Base-by-base conservation (phyloP, 139 green algal genomes). In the Yamagishiella unicocca region DNA sequence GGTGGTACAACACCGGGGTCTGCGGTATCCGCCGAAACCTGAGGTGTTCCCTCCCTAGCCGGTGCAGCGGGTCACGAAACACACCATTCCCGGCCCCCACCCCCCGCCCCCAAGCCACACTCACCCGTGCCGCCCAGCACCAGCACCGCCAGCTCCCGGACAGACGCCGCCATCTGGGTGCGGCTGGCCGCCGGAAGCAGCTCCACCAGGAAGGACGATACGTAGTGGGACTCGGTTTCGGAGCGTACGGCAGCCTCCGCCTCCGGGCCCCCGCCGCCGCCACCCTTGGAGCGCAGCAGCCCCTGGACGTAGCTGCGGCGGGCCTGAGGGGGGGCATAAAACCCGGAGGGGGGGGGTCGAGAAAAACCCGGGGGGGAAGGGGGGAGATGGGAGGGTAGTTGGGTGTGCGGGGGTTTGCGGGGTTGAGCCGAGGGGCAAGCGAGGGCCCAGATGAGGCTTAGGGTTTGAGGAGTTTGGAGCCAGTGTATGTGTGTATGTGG, bases 101-200 rank as follows among this genome's bases (percentile, higher is more conserved):
- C 38, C 37, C 37, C 38, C 40, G 7, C 70, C 24, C 40, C 22
- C 70, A 4, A 4, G 4, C 62, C 68, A 35, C 35, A 22, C 37
- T 12, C 85, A 70, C 85, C 87, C 12, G 68, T 87, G 38, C 67
- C 68, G 24, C 87, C 87, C 54, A 90, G 87, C 54, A 90, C 78
- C 27, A 72, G 50, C 55, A 83, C 64, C 54, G 87, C 87, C 14
- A 90, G 68, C 25, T 83, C 40, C 27, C 87, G 78, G 25, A 85
- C 87, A 4, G 24, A 31, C 21, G 21, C 78, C 5, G 78, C 87
- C 53, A 87, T 25, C 27, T 90, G 64, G 8, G 70, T 68, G 27
- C 87, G 77, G 4, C 29, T 24, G 4, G 70, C 79, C 5, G 77
- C 67, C n/a, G 72, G 55, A 31, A 75, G 67, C 33, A 90, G 55